Evolutionary conservation across 805 yeast genomes (phyloP).

Genomic region (Pichia kluyveri): DNA sequence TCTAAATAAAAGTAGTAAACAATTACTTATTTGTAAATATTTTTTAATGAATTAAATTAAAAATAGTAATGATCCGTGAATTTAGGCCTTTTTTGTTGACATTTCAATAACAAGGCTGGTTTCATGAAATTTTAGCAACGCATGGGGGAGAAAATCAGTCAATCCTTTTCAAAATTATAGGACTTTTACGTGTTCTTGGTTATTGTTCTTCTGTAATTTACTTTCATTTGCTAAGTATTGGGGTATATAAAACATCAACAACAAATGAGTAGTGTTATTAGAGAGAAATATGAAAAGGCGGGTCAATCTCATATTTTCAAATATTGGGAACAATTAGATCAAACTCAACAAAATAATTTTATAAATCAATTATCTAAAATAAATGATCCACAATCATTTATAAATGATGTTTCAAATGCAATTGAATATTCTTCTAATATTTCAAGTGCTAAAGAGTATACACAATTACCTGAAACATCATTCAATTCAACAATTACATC

Average conservation of each 20-base stretch:
- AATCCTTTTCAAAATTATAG: no score
- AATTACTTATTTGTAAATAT: no score
- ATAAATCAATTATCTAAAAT: conserved; percentile 33
- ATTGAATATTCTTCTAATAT: conserved; percentile 26
- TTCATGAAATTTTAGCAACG: no score
- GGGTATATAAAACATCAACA: no score
- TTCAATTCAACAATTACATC: conserved; percentile 37
- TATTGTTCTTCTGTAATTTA: neutral
- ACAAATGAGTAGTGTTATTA: neutral
- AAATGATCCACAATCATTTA: conserved; percentile 32
- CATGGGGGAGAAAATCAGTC: no score
- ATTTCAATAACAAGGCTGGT: no score
- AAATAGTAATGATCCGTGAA: no score
- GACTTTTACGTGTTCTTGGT: neutral
- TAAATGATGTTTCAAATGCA: conserved; percentile 37
- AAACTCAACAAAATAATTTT: conserved; percentile 28
- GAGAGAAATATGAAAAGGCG: conserved; percentile 30
- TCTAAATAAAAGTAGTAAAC: neutral
- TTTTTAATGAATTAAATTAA: no score
- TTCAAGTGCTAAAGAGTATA: conserved; percentile 22
- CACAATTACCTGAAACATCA: conserved; percentile 48
- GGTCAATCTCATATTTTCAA: conserved; percentile 47
- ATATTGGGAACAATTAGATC: conserved; percentile 33
- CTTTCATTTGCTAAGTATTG: no score
- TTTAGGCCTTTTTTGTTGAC: no score